Percentiles rank a stretch among this genome's conserved stretches.
Conservation (phyloP, 169 alveolate species). For the Perkinsus olseni region DNA sequence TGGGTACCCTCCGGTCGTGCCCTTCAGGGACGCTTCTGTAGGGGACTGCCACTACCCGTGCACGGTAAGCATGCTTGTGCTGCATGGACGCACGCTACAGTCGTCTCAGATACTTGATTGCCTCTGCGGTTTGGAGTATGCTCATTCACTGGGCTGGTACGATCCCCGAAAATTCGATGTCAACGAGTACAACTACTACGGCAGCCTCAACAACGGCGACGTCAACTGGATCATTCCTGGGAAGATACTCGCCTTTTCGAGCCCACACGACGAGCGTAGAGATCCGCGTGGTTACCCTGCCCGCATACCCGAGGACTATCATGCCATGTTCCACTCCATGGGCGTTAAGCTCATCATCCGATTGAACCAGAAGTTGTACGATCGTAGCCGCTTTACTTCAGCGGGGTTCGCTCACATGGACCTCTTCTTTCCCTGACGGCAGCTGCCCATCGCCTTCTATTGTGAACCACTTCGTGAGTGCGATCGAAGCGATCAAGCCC, state of each 20-base stretch:
- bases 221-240: conserved; percentile 85
- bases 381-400: conserved; percentile 51
- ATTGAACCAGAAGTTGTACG: conserved; percentile 78
- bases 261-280: conserved; percentile 72
- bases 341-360: conserved; percentile 75
- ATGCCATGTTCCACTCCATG: conserved; percentile 67
- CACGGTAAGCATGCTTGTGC: conserved; percentile 32
- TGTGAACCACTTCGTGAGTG: neutral
- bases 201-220: conserved; percentile 84
- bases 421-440: conserved; percentile 77
- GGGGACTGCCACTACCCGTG: conserved; percentile 48
- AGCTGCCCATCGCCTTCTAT: conserved; percentile 65
- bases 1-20: conserved; percentile 9
- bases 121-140: conserved; percentile 78
- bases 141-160: conserved; percentile 73
- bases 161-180: conserved; percentile 59
- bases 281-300: conserved; percentile 23
- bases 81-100: neutral
- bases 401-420: conserved; percentile 67
- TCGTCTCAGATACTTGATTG: conserved; percentile 50
- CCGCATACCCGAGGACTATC: conserved; percentile 80
- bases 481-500: neutral
- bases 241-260: conserved; percentile 79
- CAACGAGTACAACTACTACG: conserved; percentile 70
- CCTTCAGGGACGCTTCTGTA: conserved; percentile 58